phyloP scores from a whole-genome alignment of 495 filamentous ascomycete genomes.

The Trichoderma reesei region DNA sequence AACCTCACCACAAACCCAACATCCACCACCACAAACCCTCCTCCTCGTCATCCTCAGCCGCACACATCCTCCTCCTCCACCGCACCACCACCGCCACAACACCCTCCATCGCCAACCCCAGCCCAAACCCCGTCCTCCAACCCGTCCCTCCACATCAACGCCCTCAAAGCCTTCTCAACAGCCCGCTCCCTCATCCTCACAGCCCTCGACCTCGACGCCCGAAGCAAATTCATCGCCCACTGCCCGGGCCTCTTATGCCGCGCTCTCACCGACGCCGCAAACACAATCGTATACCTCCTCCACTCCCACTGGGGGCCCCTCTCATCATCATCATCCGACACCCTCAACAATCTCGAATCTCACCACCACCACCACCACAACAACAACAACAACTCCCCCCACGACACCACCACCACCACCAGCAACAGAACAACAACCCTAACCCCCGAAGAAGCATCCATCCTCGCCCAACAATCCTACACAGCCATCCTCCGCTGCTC shows the following conservation, averaged over 20 bases:
- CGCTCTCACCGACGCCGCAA: slow-evolving; percentile 24
- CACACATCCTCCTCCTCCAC: slow-evolving; percentile 25
- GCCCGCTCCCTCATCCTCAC: slow-evolving; percentile 26
- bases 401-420: no score
- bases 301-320: slow-evolving; percentile 23
- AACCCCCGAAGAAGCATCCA: not conserved
- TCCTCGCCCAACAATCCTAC: slow-evolving; percentile 4
- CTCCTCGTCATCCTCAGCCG: not conserved
- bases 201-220: slow-evolving; percentile 22
- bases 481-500: not conserved
- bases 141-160: slow-evolving; percentile 27
- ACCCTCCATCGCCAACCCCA: not conserved
- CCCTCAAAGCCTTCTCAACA: slow-evolving; percentile 32
- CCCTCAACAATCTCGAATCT: not conserved
- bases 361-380: no score
- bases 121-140: not conserved
- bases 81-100: slow-evolving; percentile 15
- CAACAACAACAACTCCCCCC: no score
- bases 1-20: slow-evolving; percentile 19
- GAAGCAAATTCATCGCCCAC: slow-evolving; percentile 27
- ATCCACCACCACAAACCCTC: slow-evolving; percentile 17
- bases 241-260: slow-evolving; percentile 33
- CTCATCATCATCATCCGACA: slow-evolving; percentile 15
- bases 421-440: no score
- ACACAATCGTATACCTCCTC: slow-evolving; percentile 31